phyloP scores from a whole-genome alignment of 2,329 filamentous ascomycete species.

The Gremmenia infestans region DNA sequence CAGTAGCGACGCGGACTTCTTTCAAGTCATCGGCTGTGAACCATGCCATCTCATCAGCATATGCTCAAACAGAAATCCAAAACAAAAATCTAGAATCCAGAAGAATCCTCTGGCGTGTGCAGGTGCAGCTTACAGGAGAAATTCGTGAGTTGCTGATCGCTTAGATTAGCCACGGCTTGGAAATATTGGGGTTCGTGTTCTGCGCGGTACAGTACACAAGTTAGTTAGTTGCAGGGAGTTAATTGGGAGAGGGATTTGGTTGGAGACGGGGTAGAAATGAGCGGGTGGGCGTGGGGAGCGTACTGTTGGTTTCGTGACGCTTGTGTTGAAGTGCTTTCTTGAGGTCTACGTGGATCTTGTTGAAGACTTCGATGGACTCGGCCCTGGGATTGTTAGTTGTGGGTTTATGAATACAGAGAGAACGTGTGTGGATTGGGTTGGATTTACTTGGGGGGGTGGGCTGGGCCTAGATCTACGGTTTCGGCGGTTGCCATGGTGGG shows the following conservation, averaged over 20 bases:
- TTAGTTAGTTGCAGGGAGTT: slow-evolving; percentile 1
- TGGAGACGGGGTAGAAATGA: neutral
- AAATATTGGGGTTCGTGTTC: slow-evolving; percentile 54
- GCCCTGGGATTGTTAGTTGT: slow-evolving; percentile 31
- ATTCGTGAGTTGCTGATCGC: slow-evolving; percentile 27
- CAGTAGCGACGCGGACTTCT: slow-evolving; percentile 40
- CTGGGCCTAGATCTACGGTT: slow-evolving; percentile 44
- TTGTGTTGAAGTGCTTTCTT: slow-evolving; percentile 47
- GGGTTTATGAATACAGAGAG: no score
- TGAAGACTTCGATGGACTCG: slow-evolving; percentile 47
- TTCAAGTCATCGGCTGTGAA: slow-evolving; percentile 36
- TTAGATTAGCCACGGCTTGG: slow-evolving; percentile 36
- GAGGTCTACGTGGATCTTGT: slow-evolving; percentile 45
- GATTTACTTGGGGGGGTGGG: slow-evolving; percentile 39
- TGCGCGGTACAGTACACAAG: slow-evolving; percentile 15
- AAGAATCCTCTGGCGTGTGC: neutral
- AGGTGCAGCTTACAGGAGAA: slow-evolving; percentile 28
- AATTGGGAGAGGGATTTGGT: no score
- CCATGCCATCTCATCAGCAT: slow-evolving; percentile 31
- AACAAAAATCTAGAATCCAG: neutral
- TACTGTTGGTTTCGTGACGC: slow-evolving; percentile 43
- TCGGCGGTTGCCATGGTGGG: slow-evolving; percentile 35
- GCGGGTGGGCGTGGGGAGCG: slow-evolving; percentile 4
- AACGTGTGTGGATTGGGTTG: neutral
- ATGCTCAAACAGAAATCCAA: slow-evolving; percentile 8